Percentiles rank a stretch among this genome's conserved stretches.
These are phyloP conservation scores for Ogataea hybrid DNA, from an alignment of 1,139 yeast species.

Conservation along the genomic window DNA sequence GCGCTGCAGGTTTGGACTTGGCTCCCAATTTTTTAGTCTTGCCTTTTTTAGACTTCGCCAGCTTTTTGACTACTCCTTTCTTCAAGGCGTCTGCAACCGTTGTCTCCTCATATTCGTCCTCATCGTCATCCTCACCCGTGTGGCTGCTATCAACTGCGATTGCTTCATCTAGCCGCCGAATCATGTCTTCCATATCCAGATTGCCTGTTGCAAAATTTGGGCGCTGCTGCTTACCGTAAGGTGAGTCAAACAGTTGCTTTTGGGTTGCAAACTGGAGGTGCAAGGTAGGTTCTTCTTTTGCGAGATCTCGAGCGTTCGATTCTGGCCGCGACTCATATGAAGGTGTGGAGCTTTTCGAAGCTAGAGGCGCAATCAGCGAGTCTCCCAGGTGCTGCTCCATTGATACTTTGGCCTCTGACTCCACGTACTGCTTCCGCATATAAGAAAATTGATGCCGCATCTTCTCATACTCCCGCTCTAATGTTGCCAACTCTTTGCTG, in stretches of 20 bases:
- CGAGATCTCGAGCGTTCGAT: background rate
- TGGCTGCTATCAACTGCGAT: constrained; percentile 3
- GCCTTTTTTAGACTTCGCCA: constrained; percentile 8
- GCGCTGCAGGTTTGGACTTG: constrained; percentile 3
- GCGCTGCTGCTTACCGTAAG: background rate
- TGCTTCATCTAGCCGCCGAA: constrained; percentile 3
- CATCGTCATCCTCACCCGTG: background rate
- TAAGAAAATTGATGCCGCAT: constrained; percentile 10
- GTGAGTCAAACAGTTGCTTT: constrained; percentile 7
- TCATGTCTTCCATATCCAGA: too few relatives aligned
- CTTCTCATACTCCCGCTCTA: constrained; percentile 5
- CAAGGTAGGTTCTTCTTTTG: constrained; percentile 11
- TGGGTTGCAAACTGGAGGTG: constrained; percentile 23
- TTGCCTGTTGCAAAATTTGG: background rate
- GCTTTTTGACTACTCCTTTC: constrained; percentile 6
- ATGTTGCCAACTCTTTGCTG: constrained; percentile 4
- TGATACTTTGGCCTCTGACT: background rate
- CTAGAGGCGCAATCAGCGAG: background rate
- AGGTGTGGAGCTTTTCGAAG: background rate
- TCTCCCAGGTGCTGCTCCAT: background rate
- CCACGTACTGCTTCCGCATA: constrained; percentile 1
- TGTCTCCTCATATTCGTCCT: background rate
- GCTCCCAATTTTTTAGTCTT: constrained; percentile 4
- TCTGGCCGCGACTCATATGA: background rate
- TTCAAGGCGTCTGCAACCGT: background rate